Evolutionary conservation across 768 basidiomycete species (phyloP), one percentile per base, ranked within the genome.

Genomic region (Auriscalpium orientale): DNA sequence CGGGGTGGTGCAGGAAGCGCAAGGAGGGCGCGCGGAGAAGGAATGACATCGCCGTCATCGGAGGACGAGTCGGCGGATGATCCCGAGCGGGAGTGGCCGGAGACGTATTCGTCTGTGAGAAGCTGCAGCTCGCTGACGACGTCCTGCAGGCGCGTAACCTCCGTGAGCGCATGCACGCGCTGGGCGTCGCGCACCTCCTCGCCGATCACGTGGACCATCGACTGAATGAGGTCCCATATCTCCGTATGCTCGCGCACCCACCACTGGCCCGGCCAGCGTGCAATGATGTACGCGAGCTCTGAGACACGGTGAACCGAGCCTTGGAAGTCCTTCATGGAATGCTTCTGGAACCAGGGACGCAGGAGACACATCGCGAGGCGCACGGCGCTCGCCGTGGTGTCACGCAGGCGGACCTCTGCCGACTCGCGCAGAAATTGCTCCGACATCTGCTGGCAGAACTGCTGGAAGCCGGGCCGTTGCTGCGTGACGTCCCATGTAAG

Each of bases 391-490:
- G 77, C 76, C 1, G 87, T 86, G 3, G 85, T 80, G 64, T 87
- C 87, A 36, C 80, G 78, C 54, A 87, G 68, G 33, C 81, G 81
- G 46, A 73, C 72, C 54, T 87, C 84, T 34, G 74, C 61, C 1
- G 82, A 71, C 55, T 81, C 73, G 46, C 71, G 76, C 49, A 82
- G 68, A 71, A 88, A 90, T 34, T 76, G 75, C 48, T 78, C 79
- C 4, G 85, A 79, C 76, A 85, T 82, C 18, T 81, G 79, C 62
- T 80, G 80, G 70, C 87, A 89, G 68, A 90, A 90, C 56, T 80
- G 77, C 44, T 80, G 81, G 70, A 80, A 90, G 66, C 74, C 82
- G 16, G 77, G 71, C 64, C 84, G 86, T 65, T 78, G 79, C 44
- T 75, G 75, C 10, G 76, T 72, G 59, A 80, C 82, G 57, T 84